These are phyloP conservation scores for Lunularia cruciata DNA, from an alignment of 225 moss, liverwort and hornwort genomes.

Conservation along the genomic window DNA sequence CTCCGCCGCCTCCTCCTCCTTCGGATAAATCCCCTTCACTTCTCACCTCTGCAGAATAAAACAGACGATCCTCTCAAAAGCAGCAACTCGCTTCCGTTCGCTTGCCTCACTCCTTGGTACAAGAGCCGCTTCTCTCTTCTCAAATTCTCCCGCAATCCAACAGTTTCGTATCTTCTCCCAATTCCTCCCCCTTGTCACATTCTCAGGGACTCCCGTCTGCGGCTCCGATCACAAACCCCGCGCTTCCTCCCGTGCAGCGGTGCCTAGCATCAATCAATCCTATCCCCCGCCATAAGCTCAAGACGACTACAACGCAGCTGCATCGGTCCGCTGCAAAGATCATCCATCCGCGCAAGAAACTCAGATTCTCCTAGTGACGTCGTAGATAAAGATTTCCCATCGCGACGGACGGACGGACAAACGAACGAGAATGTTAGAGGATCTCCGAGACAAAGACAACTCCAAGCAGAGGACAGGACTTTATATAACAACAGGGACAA, in stretches of 20 bases:
- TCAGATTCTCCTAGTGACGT: background rate
- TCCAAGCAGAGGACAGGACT: background rate
- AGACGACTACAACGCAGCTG: no score
- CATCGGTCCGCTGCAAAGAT: no score
- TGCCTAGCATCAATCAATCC: background rate
- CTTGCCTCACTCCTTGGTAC: background rate
- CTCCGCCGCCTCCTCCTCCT: background rate
- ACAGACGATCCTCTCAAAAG: conserved; percentile 12
- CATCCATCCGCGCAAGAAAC: background rate
- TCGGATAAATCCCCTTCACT: no score
- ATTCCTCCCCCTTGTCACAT: background rate
- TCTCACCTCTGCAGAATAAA: background rate
- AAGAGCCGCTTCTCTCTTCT: background rate
- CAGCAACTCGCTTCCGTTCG: background rate
- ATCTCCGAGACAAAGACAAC: background rate
- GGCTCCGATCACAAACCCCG: background rate
- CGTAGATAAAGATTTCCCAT: background rate
- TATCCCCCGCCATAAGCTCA: background rate
- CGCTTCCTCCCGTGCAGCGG: background rate
- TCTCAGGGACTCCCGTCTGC: background rate
- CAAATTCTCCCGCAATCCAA: background rate
- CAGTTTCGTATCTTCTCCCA: background rate
- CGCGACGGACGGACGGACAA: background rate
- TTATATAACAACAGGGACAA: background rate
- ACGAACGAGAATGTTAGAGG: background rate